Conservation (phyloP, 2,329 filamentous ascomycete species). For the Didymella glomerata region DNA sequence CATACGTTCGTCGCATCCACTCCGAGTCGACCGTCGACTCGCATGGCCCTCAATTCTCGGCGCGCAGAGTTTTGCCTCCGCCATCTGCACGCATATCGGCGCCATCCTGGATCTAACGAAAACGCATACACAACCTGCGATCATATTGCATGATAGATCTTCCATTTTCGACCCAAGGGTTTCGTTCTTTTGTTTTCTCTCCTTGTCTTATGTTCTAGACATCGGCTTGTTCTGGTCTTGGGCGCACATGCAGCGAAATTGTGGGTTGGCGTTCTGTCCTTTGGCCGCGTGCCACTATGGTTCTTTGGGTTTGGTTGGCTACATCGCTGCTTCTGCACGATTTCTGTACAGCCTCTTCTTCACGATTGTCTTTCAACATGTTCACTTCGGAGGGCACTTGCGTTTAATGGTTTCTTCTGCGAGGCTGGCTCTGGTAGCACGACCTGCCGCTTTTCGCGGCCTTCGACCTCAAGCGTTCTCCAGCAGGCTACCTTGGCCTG, state of each 20-base stretch:
- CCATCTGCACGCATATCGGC: constrained; percentile 50
- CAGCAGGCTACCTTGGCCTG: constrained; percentile 1
- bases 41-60: constrained; percentile 23
- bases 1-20: constrained; percentile 32
- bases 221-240: constrained; percentile 38
- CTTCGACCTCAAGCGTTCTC: constrained; percentile 18
- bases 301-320: constrained; percentile 28
- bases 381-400: constrained; percentile 35
- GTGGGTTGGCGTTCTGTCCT: constrained; percentile 44
- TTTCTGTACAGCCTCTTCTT: constrained; percentile 28
- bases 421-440: constrained; percentile 30
- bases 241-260: constrained; percentile 48
- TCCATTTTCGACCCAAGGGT: constrained; percentile 20
- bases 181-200: constrained; percentile 32
- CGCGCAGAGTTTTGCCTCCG: constrained; percentile 41
- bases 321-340: constrained; percentile 24
- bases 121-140: constrained; percentile 45
- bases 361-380: constrained; percentile 40
- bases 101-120: constrained; percentile 49
- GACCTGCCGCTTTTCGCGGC: constrained; percentile 30
- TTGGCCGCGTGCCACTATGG: constrained; percentile 32
- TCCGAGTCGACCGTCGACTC: constrained; percentile 31
- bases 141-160: constrained; percentile 54
- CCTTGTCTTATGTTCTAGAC: constrained; percentile 46
- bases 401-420: constrained; percentile 45